Percentiles rank a stretch among this genome's conserved stretches.
phyloP scores from a whole-genome alignment of 306 rosid species.

The Argentina anserina region DNA sequence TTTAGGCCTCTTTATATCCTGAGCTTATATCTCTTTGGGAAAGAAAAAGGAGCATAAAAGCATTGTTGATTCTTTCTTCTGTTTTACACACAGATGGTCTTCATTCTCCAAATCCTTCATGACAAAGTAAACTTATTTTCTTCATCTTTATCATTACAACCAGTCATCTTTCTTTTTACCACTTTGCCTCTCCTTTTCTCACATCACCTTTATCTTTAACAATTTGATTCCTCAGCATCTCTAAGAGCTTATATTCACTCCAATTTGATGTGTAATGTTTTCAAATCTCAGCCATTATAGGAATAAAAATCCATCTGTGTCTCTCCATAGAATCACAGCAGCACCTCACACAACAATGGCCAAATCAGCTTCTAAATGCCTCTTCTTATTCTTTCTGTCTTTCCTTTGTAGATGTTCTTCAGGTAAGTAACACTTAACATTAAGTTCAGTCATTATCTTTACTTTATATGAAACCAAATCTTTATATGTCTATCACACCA shows the following conservation, averaged over 20 bases:
- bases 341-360: conserved; percentile 43
- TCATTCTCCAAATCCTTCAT: conserved; percentile 41
- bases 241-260: conserved; percentile 25
- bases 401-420: conserved; percentile 49
- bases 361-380: conserved; percentile 38
- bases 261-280: conserved; percentile 27
- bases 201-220: conserved; percentile 38
- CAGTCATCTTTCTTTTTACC: conserved; percentile 30
- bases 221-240: conserved; percentile 14
- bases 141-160: conserved; percentile 37
- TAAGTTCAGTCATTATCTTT: no score
- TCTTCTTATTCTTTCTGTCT: conserved; percentile 48
- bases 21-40: conserved; percentile 25
- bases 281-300: conserved; percentile 33
- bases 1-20: conserved; percentile 31
- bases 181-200: conserved; percentile 20
- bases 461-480: neutral
- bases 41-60: conserved; percentile 37
- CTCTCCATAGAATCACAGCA: conserved; percentile 34
- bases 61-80: conserved; percentile 28
- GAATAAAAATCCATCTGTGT: conserved; percentile 26
- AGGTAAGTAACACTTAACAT: conserved; percentile 39
- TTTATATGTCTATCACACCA: neutral
- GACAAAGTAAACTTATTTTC: conserved; percentile 59
- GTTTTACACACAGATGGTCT: conserved; percentile 13